These are phyloP conservation scores for Exophiala alcalophila DNA, from an alignment of 2,329 filamentous ascomycete species.

Conservation along the genomic window DNA sequence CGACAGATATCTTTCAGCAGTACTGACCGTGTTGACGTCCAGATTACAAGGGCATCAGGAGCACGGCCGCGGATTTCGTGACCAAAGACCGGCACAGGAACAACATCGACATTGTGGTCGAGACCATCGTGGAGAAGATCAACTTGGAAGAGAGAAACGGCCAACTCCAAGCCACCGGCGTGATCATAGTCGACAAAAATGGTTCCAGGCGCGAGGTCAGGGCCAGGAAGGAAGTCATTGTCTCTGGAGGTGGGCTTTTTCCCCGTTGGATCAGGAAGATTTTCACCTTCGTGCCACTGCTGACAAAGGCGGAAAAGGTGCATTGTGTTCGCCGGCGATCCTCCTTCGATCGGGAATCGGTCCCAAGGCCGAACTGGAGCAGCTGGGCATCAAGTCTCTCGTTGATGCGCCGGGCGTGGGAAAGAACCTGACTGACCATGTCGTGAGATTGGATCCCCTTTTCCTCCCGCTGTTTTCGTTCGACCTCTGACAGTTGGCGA, in stretches of 20 bases:
- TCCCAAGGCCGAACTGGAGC: conserved; percentile 42
- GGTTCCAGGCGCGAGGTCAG: conserved; percentile 40
- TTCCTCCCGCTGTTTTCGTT: conserved; percentile 29
- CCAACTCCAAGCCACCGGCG: conserved; percentile 35
- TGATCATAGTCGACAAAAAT: conserved; percentile 43
- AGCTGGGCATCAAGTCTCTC: conserved; percentile 44
- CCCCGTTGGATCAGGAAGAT: background rate
- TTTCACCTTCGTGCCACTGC: background rate
- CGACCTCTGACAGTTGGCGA: conserved; percentile 14
- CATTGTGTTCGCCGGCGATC: conserved; percentile 52
- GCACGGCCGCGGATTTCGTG: conserved; percentile 55
- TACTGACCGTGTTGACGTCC: conserved; percentile 4
- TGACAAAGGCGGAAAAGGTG: conserved; percentile 37
- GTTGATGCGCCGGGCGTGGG: conserved; percentile 53
- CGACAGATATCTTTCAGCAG: too few relatives aligned
- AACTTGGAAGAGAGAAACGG: conserved; percentile 39
- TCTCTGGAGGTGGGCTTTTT: conserved; percentile 35
- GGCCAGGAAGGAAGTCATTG: conserved; percentile 45
- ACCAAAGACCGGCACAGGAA: conserved; percentile 42
- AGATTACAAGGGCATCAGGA: conserved; percentile 52
- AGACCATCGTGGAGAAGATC: conserved; percentile 53
- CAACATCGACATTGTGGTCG: conserved; percentile 51
- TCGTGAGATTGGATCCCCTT: conserved; percentile 36
- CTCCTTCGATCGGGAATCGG: conserved; percentile 56
- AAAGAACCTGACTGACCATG: conserved; percentile 54